Conservation (phyloP, 2,329 filamentous ascomycete genomes). For the Aureobasidium sp. region DNA sequence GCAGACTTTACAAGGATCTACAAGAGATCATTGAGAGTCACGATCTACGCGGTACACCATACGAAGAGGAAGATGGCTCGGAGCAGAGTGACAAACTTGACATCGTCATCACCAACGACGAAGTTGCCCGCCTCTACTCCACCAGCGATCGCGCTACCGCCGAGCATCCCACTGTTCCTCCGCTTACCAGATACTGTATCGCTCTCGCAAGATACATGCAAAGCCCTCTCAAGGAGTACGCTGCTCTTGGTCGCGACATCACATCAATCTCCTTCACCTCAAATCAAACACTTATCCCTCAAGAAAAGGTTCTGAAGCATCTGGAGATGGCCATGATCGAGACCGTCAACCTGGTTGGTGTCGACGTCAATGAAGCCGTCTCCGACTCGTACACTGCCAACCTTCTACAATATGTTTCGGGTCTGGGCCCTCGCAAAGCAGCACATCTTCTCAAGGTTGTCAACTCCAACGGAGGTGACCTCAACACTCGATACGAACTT, state of each 20-base stretch:
- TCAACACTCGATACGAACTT: slow-evolving; percentile 78
- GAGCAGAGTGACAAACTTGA: slow-evolving; percentile 74
- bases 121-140: slow-evolving; percentile 94
- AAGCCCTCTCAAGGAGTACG: slow-evolving; percentile 94
- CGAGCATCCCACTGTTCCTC: slow-evolving; percentile 74
- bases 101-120: slow-evolving; percentile 88
- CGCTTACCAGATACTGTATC: slow-evolving; percentile 81
- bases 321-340: slow-evolving; percentile 97
- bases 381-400: slow-evolving; percentile 75
- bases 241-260: slow-evolving; percentile 81
- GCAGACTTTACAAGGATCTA: slow-evolving; percentile 74
- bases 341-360: slow-evolving; percentile 93
- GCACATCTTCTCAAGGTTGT: slow-evolving; percentile 80
- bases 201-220: slow-evolving; percentile 87
- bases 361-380: slow-evolving; percentile 90
- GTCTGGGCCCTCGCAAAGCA: slow-evolving; percentile 86
- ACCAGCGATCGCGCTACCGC: slow-evolving; percentile 70
- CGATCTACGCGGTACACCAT: slow-evolving; percentile 71
- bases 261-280: slow-evolving; percentile 81
- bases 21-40: slow-evolving; percentile 71
- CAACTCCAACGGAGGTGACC: slow-evolving; percentile 79
- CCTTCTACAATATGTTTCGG: slow-evolving; percentile 82
- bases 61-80: slow-evolving; percentile 67
- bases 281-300: slow-evolving; percentile 78
- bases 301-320: slow-evolving; percentile 78